Evolutionary conservation across 2,329 filamentous ascomycete genomes (phyloP), one percentile per base, ranked within the genome.

Genomic region (Trichoderma sp.): DNA sequence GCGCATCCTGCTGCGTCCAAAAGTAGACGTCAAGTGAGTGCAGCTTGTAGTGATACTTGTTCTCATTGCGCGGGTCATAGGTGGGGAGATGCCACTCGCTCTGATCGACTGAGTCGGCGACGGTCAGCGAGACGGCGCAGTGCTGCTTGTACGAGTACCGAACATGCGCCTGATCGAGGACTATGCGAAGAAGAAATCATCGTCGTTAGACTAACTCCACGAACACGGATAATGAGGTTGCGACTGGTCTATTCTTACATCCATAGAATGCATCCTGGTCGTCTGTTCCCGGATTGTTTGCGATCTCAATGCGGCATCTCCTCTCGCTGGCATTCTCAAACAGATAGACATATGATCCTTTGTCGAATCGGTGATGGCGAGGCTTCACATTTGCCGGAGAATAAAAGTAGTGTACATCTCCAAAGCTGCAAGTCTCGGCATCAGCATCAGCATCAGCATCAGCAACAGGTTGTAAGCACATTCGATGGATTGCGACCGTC

Each of bases 201-300:
- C 8, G 1, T n/a, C 32, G 70, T 78, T 72, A 80, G 76, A 73
- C 73, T 59, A 5, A 17, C 39, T 23, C 47, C n/a, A 34, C 11
- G 9, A 7, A 17, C 17, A 23, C 23, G 5, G 34, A 58, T 11
- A 8, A 20, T n/a, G 53, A n/a, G 39, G 26, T 23, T 32, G 61
- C 36, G n/a, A 3, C 17, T 34, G 26, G 6, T 32, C 20, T 47
- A 3, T 61, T 47, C 91, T 85, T 83, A 93, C 91, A 89, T 78
- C 93, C 93, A 75, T 90, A 88, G 78, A 95, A 93, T 12, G 92
- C 92, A 83, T 95, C 92, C 78, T 95, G 92, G n/a, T 92, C 87
- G 1, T 92, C 88, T 3, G 89, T 91, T 68, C 92, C 92, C 9
- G 91, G 88, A 76, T 91, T 85, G 77, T 95, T 95, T 57, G 92